phyloP scores from a whole-genome alignment of 768 basidiomycete species.

The Auricularia heimuer region DNA sequence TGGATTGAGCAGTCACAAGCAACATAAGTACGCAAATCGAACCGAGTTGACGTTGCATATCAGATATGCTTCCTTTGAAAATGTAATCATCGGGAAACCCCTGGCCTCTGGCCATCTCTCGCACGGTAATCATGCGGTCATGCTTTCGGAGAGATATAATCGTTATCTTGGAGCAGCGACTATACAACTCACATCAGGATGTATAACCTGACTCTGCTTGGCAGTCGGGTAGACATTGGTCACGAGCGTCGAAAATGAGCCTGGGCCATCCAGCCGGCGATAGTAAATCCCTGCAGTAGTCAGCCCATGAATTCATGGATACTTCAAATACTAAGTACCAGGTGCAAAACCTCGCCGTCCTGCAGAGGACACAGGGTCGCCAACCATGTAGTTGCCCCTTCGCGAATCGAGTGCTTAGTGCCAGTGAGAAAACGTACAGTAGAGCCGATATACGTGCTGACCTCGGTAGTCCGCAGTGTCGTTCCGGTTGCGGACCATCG shows the following conservation, averaged over 20 bases:
- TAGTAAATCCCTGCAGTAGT: background rate
- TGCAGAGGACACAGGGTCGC: background rate
- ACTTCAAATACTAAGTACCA: slow-evolving; percentile 36
- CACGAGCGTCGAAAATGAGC: slow-evolving; percentile 41
- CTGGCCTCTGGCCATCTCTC: slow-evolving; percentile 71
- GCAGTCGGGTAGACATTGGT: slow-evolving; percentile 74
- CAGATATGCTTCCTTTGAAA: slow-evolving; percentile 34
- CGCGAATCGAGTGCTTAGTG: background rate
- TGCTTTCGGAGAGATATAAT: background rate
- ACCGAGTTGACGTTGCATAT: slow-evolving; percentile 78
- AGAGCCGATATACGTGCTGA: background rate
- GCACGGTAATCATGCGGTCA: slow-evolving; percentile 58
- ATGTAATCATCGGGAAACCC: slow-evolving; percentile 70
- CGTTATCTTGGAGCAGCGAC: background rate
- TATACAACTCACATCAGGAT: slow-evolving; percentile 43
- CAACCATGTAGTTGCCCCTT: background rate
- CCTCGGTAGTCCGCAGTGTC: background rate
- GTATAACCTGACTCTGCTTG: slow-evolving; percentile 61
- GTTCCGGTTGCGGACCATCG: background rate
- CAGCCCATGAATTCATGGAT: too few relatives aligned
- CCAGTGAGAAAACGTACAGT: background rate
- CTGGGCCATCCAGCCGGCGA: background rate
- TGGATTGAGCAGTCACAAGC: background rate
- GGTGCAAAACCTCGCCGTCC: background rate
- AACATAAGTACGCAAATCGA: slow-evolving; percentile 17